These are phyloP conservation scores for Yarrowia sp. DNA, from an alignment of 805 yeast species.

Conservation along the genomic window DNA sequence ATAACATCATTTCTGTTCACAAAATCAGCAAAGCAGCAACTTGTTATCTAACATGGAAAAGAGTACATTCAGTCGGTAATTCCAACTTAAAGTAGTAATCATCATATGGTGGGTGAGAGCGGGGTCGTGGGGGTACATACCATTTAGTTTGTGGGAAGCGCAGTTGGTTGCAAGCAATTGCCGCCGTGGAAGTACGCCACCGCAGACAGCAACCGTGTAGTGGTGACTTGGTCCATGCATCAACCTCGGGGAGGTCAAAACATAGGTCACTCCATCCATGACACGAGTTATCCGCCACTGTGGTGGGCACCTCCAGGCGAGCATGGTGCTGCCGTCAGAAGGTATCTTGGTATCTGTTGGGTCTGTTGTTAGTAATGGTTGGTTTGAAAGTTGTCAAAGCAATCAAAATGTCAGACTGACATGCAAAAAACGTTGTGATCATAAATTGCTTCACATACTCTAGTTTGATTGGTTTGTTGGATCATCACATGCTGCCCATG, in stretches of 20 bases:
- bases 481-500: conserved; percentile 11
- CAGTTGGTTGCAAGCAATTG: not conserved
- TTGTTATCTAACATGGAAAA: conserved; percentile 66
- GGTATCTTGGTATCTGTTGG: not conserved
- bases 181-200: not conserved
- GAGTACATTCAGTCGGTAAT: conserved; percentile 86
- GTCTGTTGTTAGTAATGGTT: conserved; percentile 21
- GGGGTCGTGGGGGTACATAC: conserved; percentile 9
- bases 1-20: not conserved
- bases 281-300: not conserved
- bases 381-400: not conserved
- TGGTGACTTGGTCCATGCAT: not conserved
- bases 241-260: not conserved
- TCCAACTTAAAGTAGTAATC: conserved; percentile 90
- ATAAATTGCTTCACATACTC: conserved; percentile 59
- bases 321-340: too few species aligned
- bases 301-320: not conserved
- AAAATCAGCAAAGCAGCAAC: conserved; percentile 47
- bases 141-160: conserved; percentile 1
- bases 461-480: conserved; percentile 49
- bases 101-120: conserved; percentile 34
- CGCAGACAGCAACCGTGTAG: not conserved
- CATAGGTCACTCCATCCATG: not conserved
- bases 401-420: conserved; percentile 28
- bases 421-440: conserved; percentile 42